Conservation (phyloP, 139 green algal genomes). For the Haematococcus sp. region DNA sequence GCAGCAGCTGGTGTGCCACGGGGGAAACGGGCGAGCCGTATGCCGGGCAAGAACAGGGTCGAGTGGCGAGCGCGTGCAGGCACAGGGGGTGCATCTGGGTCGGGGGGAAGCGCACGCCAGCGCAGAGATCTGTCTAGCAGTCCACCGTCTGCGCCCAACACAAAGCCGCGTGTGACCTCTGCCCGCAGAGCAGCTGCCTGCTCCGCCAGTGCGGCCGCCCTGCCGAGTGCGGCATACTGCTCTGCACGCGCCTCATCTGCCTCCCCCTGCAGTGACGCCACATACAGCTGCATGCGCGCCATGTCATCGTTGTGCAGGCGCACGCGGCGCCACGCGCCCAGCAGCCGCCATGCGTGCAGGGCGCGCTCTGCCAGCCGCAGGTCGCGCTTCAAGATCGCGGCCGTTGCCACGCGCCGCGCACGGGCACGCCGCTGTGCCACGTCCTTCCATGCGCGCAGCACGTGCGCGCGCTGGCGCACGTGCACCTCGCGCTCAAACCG, state of each 20-base stretch:
- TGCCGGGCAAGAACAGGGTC: constrained; percentile 13
- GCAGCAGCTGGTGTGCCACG: no score
- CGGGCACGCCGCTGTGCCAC: not conserved
- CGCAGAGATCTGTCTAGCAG: constrained; percentile 23
- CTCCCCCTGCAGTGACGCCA: not conserved
- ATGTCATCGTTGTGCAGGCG: constrained; percentile 29
- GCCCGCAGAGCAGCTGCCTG: not conserved
- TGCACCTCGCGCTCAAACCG: not conserved
- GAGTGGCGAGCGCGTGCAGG: constrained; percentile 30
- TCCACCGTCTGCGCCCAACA: constrained; percentile 6
- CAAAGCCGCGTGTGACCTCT: not conserved
- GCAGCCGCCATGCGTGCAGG: constrained; percentile 19
- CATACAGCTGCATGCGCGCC: constrained; percentile 18
- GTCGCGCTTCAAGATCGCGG: not conserved
- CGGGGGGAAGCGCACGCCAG: constrained; percentile 24
- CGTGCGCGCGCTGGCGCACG: not conserved
- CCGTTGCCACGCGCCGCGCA: constrained; percentile 8
- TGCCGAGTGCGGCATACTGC: not conserved
- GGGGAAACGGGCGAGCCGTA: constrained; percentile 7
- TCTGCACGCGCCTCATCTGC: not conserved
- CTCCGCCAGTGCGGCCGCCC: not conserved
- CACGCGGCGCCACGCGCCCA: constrained; percentile 16
- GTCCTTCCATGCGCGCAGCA: constrained; percentile 13
- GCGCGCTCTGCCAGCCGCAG: constrained; percentile 12
- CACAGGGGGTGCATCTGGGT: constrained; percentile 4